Conservation (phyloP, 2,329 filamentous ascomycete species). For the Nemania sp. region DNA sequence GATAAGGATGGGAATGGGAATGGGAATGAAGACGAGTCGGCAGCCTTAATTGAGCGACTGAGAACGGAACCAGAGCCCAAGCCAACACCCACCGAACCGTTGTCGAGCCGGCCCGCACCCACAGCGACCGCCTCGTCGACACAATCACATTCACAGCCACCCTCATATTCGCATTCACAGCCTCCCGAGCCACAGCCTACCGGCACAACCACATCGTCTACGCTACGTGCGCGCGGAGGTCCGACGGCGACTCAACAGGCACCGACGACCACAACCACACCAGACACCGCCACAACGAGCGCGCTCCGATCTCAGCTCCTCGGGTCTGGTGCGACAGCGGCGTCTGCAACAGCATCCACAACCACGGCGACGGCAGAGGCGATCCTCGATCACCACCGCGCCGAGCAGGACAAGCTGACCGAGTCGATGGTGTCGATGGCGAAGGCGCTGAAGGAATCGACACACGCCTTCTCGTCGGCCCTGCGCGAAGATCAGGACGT, state of each 20-base stretch:
- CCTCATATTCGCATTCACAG: slow-evolving; percentile 13
- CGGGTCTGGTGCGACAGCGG: slow-evolving; percentile 41
- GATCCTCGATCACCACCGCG: slow-evolving; percentile 74
- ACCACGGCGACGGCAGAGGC: slow-evolving; percentile 65
- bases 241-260: slow-evolving; percentile 16
- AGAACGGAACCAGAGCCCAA: neutral
- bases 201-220: slow-evolving; percentile 34
- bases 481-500: slow-evolving; percentile 75
- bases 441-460: slow-evolving; percentile 73
- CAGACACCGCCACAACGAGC: slow-evolving; percentile 23
- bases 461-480: slow-evolving; percentile 69
- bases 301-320: slow-evolving; percentile 51
- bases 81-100: neutral
- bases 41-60: slow-evolving; percentile 24
- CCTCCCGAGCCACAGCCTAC: slow-evolving; percentile 4
- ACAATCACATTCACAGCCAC: slow-evolving; percentile 13
- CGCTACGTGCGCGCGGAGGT: slow-evolving; percentile 38
- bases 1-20: neutral
- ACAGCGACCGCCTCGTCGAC: slow-evolving; percentile 10
- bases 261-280: too few relatives aligned
- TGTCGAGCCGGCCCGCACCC: slow-evolving; percentile 1
- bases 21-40: slow-evolving; percentile 29
- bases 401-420: slow-evolving; percentile 82
- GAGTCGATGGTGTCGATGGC: slow-evolving; percentile 82
- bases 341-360: slow-evolving; percentile 40